Evolutionary conservation across 202 grass and related monocot genomes (phyloP), one percentile per base, ranked within the genome.

Genomic region (Bolboschoenoplectus hybrid): DNA sequence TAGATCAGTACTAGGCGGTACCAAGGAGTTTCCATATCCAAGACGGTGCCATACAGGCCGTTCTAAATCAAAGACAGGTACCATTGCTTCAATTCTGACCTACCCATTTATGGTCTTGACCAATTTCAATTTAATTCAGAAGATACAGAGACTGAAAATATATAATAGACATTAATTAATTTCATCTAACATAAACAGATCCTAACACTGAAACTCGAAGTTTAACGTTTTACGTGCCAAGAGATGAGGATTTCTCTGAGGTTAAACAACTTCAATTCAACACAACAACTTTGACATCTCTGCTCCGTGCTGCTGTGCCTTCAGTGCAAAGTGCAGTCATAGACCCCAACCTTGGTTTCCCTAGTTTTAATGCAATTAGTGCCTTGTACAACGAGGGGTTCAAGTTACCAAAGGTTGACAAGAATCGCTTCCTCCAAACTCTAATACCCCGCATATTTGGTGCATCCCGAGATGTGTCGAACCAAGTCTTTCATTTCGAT

Each of bases 231-330:
- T 97, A 94, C 56, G 92, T 94, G 67, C 89, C 95, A 0, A 86
- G 91, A 86, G 95, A 93, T 74, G 95, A 94, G 85, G 91, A 69
- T 1, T 94, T 97, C 89, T 92, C 92, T 14, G 86, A 91, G 63
- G 85, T 73, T 73, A 97, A 97, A 85, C 58, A 20, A 20, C 3
- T 76, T 63, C 89, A 90, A 81, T 94, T 94, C 91, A 86, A 71
- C 2, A 12, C 85, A 7, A 90, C 61, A 41, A 81, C 88, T 36
- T 10, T 94, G 6, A 71, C 2, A 44, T 90, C 86, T 14, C 83
- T 89, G 68, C 86, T 97, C 20, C 75, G 74, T 60, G 94, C 92
- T 19, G 84, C 80, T 1, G 56, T 89, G 61, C 92, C 95, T 32
- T 89, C 74, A 3, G 69, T 81, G 1, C 72, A 91, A 87, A 89